Base-by-base conservation (phyloP, 2,329 filamentous ascomycete genomes). In the Nemania sp. region DNA sequence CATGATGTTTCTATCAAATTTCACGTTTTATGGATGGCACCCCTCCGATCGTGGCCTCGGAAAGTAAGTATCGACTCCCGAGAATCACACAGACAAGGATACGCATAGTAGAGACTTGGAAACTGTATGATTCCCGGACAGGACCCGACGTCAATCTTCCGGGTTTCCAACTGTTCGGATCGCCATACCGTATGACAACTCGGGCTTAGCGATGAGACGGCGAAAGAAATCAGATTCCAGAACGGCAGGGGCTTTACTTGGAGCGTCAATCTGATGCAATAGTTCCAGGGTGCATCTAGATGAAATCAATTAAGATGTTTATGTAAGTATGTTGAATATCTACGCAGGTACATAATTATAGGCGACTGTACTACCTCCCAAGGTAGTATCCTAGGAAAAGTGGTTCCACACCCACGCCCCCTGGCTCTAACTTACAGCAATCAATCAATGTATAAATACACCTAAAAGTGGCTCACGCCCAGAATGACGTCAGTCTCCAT, bases 401-500 rank as follows among this genome's bases (percentile, higher is more conserved):
- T 51, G 47, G 47, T 13, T 18, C 47, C 5, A 26, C 3, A 7
- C 11, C 47, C 47, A 5, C 15, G 6, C 8, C 10, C 20, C 47
- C 24, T 10, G n/a, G 13, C n/a, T 20, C 27, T 53, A 32, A 8
- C 22, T 5, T 35, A 20, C 53, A 55, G 29, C 18, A n/a, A n/a
- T n/a, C n/a, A n/a, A n/a, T n/a, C n/a, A n/a, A 41, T 41, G 32
- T 26, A 56, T 22, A 26, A 15, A 20, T 10, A 32, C 51, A 54
- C 26, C 51, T 32, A 58, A 29, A 35, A 22, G 41, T 35, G 15
- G 27, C 10, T 60, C 41, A 10, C 43, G 27, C 15, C 18, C 24
- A 32, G 26, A 57, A 56, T 68, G 66, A 68, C 66, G 66, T 68
- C 65, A 67, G 35, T 59, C 24, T 60, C 43, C 13, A n/a, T 52